phyloP scores from a whole-genome alignment of 2,329 filamentous ascomycete species.

The Cladosporium cucumerinum region DNA sequence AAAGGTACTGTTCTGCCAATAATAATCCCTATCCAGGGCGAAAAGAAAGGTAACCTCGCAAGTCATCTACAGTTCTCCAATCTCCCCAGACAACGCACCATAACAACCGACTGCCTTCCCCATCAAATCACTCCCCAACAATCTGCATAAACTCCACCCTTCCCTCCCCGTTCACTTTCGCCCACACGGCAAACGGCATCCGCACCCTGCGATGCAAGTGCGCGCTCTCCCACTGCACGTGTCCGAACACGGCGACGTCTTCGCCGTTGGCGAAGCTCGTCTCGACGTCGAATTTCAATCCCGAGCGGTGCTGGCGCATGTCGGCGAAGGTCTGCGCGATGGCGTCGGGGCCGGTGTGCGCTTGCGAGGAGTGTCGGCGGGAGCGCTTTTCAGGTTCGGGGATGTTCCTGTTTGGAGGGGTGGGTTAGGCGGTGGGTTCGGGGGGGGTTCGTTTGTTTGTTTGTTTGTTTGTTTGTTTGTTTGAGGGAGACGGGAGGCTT shows the following conservation, averaged over 20 bases:
- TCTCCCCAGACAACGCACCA: no score
- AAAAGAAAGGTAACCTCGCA: neutral
- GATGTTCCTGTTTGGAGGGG: neutral
- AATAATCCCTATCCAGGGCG: neutral
- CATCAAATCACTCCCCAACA: neutral
- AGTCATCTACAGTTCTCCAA: neutral
- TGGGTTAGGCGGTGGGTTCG: neutral
- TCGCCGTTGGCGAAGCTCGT: neutral
- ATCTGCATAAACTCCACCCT: conserved; percentile 13
- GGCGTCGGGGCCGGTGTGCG: conserved; percentile 9
- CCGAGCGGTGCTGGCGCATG: conserved; percentile 1
- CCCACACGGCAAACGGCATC: conserved; percentile 14
- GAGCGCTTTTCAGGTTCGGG: neutral
- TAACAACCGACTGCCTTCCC: neutral
- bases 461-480: no score
- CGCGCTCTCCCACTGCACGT: conserved; percentile 9
- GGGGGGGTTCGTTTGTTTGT: no score
- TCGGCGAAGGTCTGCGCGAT: neutral
- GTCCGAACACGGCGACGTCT: conserved; percentile 7
- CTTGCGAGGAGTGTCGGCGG: conserved; percentile 1
- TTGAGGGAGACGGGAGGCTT: neutral
- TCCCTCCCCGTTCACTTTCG: conserved; percentile 5
- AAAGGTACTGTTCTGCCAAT: neutral
- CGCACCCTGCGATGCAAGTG: neutral
- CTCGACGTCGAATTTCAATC: conserved; percentile 6